Conservation (phyloP, 129 eudicot species). For the Escallonia herrerae region DNA sequence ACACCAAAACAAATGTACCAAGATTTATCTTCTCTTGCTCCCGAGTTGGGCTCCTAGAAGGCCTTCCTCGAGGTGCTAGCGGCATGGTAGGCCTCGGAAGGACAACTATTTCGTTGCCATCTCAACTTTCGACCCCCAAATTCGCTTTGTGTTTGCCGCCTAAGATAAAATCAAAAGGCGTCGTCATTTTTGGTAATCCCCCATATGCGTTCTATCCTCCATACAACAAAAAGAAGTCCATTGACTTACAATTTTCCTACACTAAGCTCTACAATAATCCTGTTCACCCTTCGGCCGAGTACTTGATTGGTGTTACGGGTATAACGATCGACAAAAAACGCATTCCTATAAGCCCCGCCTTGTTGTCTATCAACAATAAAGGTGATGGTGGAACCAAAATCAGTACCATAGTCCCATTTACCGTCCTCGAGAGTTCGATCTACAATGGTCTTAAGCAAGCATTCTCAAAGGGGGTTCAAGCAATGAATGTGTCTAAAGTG, state of each 20-base stretch:
- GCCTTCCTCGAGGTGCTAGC: slow-evolving; percentile 19
- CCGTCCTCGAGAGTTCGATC: slow-evolving; percentile 6
- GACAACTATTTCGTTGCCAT: slow-evolving; percentile 21
- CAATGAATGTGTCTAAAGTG: background rate
- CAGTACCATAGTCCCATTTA: slow-evolving; percentile 13
- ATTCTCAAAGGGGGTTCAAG: background rate
- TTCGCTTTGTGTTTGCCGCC: slow-evolving; percentile 35
- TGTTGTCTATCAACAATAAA: slow-evolving; percentile 7
- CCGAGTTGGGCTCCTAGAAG: slow-evolving; percentile 4
- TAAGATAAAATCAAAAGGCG: slow-evolving; percentile 8
- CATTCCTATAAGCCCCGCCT: slow-evolving; percentile 12
- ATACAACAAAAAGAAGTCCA: background rate
- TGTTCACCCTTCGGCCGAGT: slow-evolving; percentile 10
- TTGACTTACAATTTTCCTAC: slow-evolving; percentile 15
- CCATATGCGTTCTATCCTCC: background rate
- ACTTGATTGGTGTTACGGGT: slow-evolving; percentile 18
- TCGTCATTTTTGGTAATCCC: slow-evolving; percentile 16
- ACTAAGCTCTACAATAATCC: slow-evolving; percentile 29
- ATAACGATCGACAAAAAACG: slow-evolving; percentile 2
- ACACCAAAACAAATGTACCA: background rate
- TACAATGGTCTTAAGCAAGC: background rate
- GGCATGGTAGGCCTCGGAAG: slow-evolving; percentile 41
- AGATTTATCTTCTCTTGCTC: slow-evolving; percentile 21
- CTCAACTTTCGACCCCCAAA: slow-evolving; percentile 21
- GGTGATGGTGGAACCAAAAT: slow-evolving; percentile 26